Evolutionary conservation across 2,329 filamentous ascomycete genomes (phyloP).

Genomic region (Fusarium globosum): DNA sequence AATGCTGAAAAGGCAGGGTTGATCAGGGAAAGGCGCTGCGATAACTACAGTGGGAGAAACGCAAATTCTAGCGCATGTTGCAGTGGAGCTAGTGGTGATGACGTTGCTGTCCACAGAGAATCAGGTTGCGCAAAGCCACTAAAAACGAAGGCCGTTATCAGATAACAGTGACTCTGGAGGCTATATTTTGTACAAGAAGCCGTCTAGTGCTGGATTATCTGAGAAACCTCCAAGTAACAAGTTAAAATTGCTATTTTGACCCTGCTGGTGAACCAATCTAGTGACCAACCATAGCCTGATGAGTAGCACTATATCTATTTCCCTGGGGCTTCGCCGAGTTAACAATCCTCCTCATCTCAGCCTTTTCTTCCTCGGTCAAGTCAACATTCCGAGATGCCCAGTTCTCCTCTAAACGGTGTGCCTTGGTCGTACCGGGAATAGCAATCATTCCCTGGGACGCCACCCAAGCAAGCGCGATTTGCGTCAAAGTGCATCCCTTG

Average conservation of each 20-base stretch:
- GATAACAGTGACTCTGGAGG: too few species aligned
- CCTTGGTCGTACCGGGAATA: slow-evolving; percentile 11
- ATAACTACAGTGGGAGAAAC: rapidly evolving
- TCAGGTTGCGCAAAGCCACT: too few species aligned
- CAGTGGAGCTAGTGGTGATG: background rate
- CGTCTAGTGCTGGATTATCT: too few species aligned
- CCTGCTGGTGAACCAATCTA: background rate
- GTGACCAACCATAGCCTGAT: slow-evolving; percentile 4
- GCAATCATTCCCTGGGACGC: slow-evolving; percentile 1
- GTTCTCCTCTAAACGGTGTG: background rate
- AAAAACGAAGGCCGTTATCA: too few species aligned
- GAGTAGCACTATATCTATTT: background rate
- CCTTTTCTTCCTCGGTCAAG: background rate
- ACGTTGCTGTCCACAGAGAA: background rate
- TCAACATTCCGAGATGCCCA: background rate
- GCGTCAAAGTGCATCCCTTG: background rate
- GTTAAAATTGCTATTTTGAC: too few species aligned
- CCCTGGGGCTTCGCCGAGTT: background rate
- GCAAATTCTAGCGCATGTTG: background rate
- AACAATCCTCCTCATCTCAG: background rate
- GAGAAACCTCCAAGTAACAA: background rate
- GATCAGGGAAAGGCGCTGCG: background rate
- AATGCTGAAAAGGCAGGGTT: background rate
- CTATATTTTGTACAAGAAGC: too few species aligned
- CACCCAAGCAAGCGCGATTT: slow-evolving; percentile 14